Conservation (phyloP, 495 filamentous ascomycete species). For the Neurospora terricola region DNA sequence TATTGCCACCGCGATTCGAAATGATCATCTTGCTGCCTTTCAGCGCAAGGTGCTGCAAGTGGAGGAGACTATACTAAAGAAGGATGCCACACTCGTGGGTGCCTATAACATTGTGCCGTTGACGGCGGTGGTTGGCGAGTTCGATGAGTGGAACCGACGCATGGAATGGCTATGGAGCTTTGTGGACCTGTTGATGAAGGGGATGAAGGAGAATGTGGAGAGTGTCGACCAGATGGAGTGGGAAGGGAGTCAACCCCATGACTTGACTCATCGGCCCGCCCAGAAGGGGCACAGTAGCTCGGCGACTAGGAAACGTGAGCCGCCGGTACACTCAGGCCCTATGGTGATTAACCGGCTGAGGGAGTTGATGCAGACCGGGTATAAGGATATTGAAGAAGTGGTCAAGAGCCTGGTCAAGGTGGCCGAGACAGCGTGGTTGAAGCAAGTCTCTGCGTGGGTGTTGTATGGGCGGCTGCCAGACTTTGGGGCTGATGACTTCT, state of each 20-base stretch:
- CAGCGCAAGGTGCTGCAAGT: constrained; percentile 76
- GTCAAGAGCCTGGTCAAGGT: constrained; percentile 58
- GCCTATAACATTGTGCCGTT: constrained; percentile 88
- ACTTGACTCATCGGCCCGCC: constrained; percentile 6
- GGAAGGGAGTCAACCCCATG: neutral
- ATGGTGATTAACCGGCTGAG: constrained; percentile 67
- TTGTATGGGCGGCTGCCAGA: constrained; percentile 72
- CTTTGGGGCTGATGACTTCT: constrained; percentile 73
- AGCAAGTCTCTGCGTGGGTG: constrained; percentile 80
- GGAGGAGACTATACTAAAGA: constrained; percentile 62
- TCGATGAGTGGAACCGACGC: constrained; percentile 71
- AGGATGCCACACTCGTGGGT: constrained; percentile 64
- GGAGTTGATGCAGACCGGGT: constrained; percentile 73
- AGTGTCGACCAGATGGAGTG: neutral
- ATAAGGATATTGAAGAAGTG: constrained; percentile 69
- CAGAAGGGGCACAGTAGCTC: neutral
- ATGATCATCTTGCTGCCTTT: constrained; percentile 64
- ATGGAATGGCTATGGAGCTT: constrained; percentile 83
- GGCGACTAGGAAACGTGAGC: neutral
- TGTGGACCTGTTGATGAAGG: constrained; percentile 48
- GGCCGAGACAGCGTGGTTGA: constrained; percentile 85
- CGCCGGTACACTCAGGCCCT: constrained; percentile 25
- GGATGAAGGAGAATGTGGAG: neutral
- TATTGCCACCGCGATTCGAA: constrained; percentile 70
- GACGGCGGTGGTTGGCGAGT: constrained; percentile 71